Evolutionary conservation across 106 monocot genomes (phyloP), one percentile per base, ranked within the genome.

Genomic region (Platanthera guangdongensis): DNA sequence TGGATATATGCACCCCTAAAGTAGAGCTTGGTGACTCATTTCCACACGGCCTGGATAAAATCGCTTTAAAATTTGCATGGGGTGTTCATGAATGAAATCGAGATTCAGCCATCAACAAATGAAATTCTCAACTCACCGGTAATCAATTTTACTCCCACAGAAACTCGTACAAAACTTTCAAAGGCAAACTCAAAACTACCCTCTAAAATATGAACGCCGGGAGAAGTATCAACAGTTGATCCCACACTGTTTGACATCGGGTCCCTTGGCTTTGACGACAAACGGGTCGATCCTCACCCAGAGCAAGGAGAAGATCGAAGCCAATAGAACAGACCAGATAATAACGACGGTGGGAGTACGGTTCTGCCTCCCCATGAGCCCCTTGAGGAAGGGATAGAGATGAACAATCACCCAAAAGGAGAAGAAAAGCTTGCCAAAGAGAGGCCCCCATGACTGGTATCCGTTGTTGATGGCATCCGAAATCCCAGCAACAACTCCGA

Each of bases 221-320:
- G 39, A 0, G 39, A 39, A 21, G 18, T 18, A 51, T 90, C 81
- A 94, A 71, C 94, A 94, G 60, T 89, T 91, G 75, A 94, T 91
- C 30, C 94, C 91, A 63, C 91, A 91, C 67, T 91, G 88, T 83
- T 67, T 80, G 51, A 87, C 85, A 63, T 85, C 87, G 2, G 94
- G 86, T 4, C 89, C 88, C 75, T 80, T 89, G 50, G 89, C 21
- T 69, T 83, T 85, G 13, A 87, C 15, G 9, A 83, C 76, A 67
- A 91, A 94, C 0, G 94, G 94, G 47, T 94, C 91, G 47, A 94
- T 94, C 84, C 91, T 85, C 28, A 94, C 94, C 94, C 94, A 91
- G n/a, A 94, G 77, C 83, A 94, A 54, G 9, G 91, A 94, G 83
- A 94, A 94, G 54, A 94, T 94, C 28, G 94, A 94, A 39, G 94